Evolutionary conservation across 2,329 filamentous ascomycete genomes (phyloP), one percentile per base, ranked within the genome.

Genomic region (Monilinia polystroma): DNA sequence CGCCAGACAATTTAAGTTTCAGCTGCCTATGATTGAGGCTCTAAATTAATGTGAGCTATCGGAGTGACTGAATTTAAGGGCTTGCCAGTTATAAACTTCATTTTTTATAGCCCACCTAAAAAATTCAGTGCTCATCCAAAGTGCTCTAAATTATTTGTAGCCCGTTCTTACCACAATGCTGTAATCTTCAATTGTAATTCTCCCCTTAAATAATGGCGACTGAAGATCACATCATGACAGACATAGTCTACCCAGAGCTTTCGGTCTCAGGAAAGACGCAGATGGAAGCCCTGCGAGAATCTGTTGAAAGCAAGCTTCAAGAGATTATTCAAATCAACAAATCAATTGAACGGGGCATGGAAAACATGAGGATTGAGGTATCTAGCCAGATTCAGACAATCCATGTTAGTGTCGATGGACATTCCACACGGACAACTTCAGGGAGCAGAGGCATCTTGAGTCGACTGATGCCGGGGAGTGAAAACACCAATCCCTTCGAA

Each of bases 381-480:
- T 47, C 26, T 14, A 49, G 57, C 57, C 57, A 60, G 57, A 47
- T 60, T 29, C 12, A 60, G n/a, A 60, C 57, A n/a, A 45, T 60
- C 4, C 43, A 60, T 35, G 49, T 60, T 23, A 49, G 43, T 60
- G 23, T 60, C 23, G 57, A 60, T 32, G 57, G 41, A 26, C 57
- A 23, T 14, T 29, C 41, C 12, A 49, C 41, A 10, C 57, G 57
- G 35, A 43, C 26, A 60, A 49, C 23, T 60, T 45, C 56, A 8
- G 56, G n/a, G 20, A 14, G 41, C 8, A 41, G 56, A 29, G 56
- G 56, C 16, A 12, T 60, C 16, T 20, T 60, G 26, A 49, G 41
- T 49, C 57, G 57, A 60, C 16, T 47, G 43, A 60, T 49, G 11
- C 7, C 57, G 16, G 23, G 54, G 20, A 38, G 20, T 29, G 59